Evolutionary conservation across 371 early-diverging fungal genomes (phyloP), one percentile per base, ranked within the genome.

Genomic region (Apophysomyces ossiformis): DNA sequence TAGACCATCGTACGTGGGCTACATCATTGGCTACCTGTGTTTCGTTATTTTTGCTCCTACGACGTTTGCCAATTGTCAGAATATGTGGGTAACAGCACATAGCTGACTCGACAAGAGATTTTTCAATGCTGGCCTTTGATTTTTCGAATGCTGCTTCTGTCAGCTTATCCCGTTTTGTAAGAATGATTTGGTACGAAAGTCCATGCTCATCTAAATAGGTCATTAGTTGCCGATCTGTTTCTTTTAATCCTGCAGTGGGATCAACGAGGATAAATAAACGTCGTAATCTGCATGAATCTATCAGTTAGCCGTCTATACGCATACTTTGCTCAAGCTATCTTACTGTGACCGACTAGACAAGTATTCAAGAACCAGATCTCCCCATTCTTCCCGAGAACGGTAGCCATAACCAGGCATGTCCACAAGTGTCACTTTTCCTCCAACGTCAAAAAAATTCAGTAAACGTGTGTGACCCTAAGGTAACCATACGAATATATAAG

Each of bases 391-490:
- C 7, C 86, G 81, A 57, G 90, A 90, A 59, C 84, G 84, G 69
- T 77, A 92, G 1, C 93, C 93, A 64, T 93, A 93, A 4, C 93
- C 93, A 6, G 93, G 93, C 92, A 91, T 91, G 65, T 93, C 93
- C 12, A 93, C 92, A n/a, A 93, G 59, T 1, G 85, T 85, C 8
- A 91, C 13, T 69, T 79, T 63, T 39, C 72, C 73, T 1, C 82
- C 86, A 56, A 92, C 71, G 43, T 83, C 74, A 67, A 90, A 92
- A 63, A 92, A 90, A 63, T 92, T 92, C 67, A 93, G 76, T 56
- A 87, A 65, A 26, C 83, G 81, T 0, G 93, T 93, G 64, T 90
- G 91, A 7, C 93, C 93, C 87, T 87, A 45, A 36, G 12, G 8
- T 26, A 26, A 26, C 45, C 60, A 15, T 9, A 44, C 1, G 37